phyloP scores from a whole-genome alignment of 345 rosid genomes.

The Turnera subulata region DNA sequence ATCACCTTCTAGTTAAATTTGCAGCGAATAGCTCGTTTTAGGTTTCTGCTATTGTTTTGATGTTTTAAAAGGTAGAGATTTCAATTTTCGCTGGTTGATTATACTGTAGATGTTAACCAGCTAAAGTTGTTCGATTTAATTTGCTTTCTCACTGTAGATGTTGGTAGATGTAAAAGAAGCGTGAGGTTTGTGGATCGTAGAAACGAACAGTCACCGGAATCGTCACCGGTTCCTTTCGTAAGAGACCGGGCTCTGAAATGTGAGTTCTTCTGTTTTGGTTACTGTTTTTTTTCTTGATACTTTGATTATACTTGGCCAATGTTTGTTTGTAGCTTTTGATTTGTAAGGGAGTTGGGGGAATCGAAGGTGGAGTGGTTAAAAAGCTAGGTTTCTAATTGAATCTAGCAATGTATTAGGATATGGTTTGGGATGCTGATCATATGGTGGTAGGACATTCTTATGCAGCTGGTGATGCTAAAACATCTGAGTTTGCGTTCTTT shows the following conservation, averaged over 20 bases:
- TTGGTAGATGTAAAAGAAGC: conserved; percentile 26
- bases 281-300: too few species aligned
- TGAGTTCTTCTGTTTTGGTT: conserved; percentile 12
- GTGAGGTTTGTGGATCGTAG: conserved; percentile 30
- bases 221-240: conserved; percentile 5
- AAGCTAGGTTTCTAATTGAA: too few species aligned
- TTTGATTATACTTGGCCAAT: too few species aligned
- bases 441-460: not conserved
- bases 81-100: not conserved
- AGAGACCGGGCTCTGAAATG: conserved; percentile 11
- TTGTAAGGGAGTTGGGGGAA: not conserved
- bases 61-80: too few species aligned
- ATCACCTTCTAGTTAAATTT: too few species aligned
- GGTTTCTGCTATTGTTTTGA: too few species aligned
- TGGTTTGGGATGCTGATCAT: not conserved
- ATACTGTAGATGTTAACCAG: not conserved
- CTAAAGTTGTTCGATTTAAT: not conserved
- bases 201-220: conserved; percentile 18
- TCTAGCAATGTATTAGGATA: too few species aligned
- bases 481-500: conserved; percentile 74
- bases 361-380: too few species aligned
- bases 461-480: conserved; percentile 61
- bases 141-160: not conserved
- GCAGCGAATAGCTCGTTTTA: too few species aligned
- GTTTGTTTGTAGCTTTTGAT: not conserved